Evolutionary conservation across 78 protist genomes (phyloP).

Genomic region (slime mould (Dictyostelium discoideum)): dicty_2.7 NC_007089.4:2536001-2536500

Average conservation of each 20-base stretch:
- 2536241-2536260: conserved; percentile 35
- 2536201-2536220: conserved; percentile 50
- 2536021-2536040: conserved; percentile 44
- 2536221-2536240: conserved; percentile 13
- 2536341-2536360: conserved; percentile 13
- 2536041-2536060: conserved; percentile 66
- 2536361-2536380: not conserved
- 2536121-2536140: not conserved
- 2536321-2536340: conserved; percentile 27
- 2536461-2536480: too few species aligned
- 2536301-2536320: conserved; percentile 29
- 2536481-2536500: too few species aligned
- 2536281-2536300: not conserved
- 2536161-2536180: conserved; percentile 22
- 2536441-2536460: too few species aligned
- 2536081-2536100: not conserved
- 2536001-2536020: conserved; percentile 44
- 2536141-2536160: not conserved
- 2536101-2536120: not conserved
- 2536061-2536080: conserved; percentile 17
- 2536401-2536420: not conserved
- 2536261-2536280: conserved; percentile 16
- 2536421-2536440: conserved; percentile 6
- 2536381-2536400: conserved; percentile 55
- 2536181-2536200: conserved; percentile 40